Evolutionary conservation across 2,329 filamentous ascomycete genomes (phyloP).

Genomic region (Diaporthe sp.): DNA sequence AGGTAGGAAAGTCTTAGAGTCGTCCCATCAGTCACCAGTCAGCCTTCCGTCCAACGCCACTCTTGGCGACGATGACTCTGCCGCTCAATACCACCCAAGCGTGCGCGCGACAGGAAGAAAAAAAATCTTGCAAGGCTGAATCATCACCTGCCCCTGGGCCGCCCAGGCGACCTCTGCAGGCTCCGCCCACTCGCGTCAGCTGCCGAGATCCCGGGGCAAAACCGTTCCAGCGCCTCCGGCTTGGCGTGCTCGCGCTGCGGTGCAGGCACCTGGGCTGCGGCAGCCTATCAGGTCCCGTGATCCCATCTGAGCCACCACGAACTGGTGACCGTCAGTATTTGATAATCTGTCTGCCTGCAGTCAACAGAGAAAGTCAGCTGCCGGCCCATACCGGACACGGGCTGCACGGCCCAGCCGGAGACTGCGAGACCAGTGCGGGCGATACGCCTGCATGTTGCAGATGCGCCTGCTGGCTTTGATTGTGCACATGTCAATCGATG

Average conservation of each 20-base stretch:
- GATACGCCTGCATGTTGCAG: neutral
- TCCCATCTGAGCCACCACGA: conserved; percentile 15
- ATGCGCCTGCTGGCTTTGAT: neutral
- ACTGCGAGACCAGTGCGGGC: neutral
- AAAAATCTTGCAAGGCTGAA: conserved; percentile 28
- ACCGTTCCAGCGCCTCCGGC: conserved; percentile 21
- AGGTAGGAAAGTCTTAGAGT: neutral
- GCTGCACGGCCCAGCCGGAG: neutral
- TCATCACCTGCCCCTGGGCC: neutral
- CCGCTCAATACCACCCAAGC: neutral
- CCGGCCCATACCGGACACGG: neutral
- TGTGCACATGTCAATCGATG: neutral
- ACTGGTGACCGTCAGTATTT: conserved; percentile 17
- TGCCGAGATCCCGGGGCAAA: conserved; percentile 23
- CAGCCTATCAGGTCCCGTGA: neutral
- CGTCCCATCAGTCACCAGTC: neutral
- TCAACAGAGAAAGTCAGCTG: neutral
- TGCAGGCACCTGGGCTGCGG: neutral
- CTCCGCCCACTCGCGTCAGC: conserved; percentile 33
- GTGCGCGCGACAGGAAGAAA: neutral
- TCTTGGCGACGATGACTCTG: conserved; percentile 32
- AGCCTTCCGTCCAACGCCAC: conserved; percentile 24
- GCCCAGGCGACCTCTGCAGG: conserved; percentile 26
- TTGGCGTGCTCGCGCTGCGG: conserved; percentile 26
- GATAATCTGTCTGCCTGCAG: neutral